These are phyloP conservation scores for Cutaneotrichosporon spelunceum DNA, from an alignment of 1,284 basidiomycete species.

Conservation along the genomic window DNA sequence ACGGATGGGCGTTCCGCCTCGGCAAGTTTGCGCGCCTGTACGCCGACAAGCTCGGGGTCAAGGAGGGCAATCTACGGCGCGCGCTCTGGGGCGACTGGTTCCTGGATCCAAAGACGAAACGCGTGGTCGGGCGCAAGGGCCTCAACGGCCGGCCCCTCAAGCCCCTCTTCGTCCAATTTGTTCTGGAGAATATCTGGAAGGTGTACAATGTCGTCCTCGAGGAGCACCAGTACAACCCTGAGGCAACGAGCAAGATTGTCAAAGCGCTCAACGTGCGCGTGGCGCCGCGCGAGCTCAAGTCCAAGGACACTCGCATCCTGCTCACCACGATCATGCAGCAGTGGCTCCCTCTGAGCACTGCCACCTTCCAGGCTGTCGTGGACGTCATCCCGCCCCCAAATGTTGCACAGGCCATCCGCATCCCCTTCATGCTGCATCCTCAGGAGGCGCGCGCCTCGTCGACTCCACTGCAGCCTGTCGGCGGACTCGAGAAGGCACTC, in stretches of 20 bases:
- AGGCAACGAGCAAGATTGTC: constrained; percentile 88
- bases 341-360: constrained; percentile 92
- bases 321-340: constrained; percentile 86
- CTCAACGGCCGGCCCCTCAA: constrained; percentile 78
- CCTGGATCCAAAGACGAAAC: constrained; percentile 93
- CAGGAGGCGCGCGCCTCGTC: constrained; percentile 54
- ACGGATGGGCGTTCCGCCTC: constrained; percentile 97
- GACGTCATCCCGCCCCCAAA: constrained; percentile 87
- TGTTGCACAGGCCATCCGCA: constrained; percentile 73
- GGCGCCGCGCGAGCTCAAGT: constrained; percentile 80
- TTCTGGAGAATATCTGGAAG: constrained; percentile 95
- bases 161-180: constrained; percentile 97
- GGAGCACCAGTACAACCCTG: constrained; percentile 76
- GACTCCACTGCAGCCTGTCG: constrained; percentile 58
- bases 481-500: constrained; percentile 76
- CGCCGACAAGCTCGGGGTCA: constrained; percentile 84
- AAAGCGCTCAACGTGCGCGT: constrained; percentile 78
- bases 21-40: constrained; percentile 92
- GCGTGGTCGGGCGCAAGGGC: constrained; percentile 86
- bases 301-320: constrained; percentile 82
- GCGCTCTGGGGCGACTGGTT: constrained; percentile 98
- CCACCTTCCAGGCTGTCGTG: constrained; percentile 87
- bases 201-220: constrained; percentile 84
- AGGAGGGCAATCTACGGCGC: constrained; percentile 77
- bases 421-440: constrained; percentile 92